Evolutionary conservation across 2,329 filamentous ascomycete genomes (phyloP).

Genomic region (Diaporthe sp.): DNA sequence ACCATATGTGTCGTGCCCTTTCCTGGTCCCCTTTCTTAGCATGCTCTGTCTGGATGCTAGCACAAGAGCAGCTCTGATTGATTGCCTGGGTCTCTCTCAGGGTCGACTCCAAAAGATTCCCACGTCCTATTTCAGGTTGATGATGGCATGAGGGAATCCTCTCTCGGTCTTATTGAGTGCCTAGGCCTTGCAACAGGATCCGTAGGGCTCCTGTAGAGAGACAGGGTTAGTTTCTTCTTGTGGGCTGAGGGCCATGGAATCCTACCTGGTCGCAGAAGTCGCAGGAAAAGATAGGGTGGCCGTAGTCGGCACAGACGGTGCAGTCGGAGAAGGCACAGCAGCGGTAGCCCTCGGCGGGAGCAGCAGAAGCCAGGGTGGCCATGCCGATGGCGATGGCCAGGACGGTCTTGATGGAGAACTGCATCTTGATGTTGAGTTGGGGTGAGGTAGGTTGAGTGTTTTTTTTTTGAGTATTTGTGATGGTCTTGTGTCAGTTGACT

Average conservation of each 20-base stretch:
- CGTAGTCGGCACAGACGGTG: background rate
- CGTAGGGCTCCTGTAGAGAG: background rate
- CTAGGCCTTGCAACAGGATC: background rate
- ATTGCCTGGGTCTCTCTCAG: background rate
- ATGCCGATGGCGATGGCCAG: conserved; percentile 9
- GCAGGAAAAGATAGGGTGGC: background rate
- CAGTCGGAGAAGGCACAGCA: background rate
- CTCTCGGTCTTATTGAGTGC: background rate
- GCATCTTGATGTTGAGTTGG: background rate
- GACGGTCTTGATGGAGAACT: conserved; percentile 4
- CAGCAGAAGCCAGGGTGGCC: background rate
- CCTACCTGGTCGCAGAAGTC: conserved; percentile 1
- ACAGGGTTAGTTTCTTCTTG: background rate
- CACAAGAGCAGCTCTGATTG: background rate
- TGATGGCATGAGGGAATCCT: background rate
- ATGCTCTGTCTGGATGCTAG: background rate
- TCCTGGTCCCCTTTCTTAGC: background rate
- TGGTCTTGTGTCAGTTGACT: background rate
- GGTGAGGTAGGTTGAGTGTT: background rate
- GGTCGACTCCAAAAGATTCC: background rate
- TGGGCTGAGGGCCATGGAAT: background rate
- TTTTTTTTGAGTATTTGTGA: background rate
- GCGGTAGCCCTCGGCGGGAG: background rate
- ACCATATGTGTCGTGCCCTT: background rate
- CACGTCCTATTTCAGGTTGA: background rate